A percentile compares a stretch with the other conserved stretches of the same genome.
phyloP scores from a whole-genome alignment of 2,329 filamentous ascomycete genomes.

The Raffaelea arxii region DNA sequence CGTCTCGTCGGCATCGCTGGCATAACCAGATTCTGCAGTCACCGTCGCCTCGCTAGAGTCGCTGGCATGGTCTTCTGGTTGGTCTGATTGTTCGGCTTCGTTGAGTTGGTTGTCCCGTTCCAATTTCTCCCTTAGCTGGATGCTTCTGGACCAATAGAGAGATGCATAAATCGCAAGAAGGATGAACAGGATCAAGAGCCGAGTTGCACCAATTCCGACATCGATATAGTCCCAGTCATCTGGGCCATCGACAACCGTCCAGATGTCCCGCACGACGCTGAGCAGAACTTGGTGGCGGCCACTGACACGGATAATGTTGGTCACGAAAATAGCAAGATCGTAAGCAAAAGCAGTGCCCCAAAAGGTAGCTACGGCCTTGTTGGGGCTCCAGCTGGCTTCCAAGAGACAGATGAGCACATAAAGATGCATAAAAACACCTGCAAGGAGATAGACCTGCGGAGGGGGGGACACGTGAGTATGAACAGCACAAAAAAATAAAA shows the following conservation, averaged over 20 bases:
- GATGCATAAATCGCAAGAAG: conserved; percentile 46
- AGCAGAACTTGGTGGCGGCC: conserved; percentile 26
- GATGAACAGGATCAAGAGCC: conserved; percentile 48
- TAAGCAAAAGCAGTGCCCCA: conserved; percentile 67
- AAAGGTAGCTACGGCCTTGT: conserved; percentile 65
- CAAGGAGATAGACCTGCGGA: conserved; percentile 12
- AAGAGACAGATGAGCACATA: conserved; percentile 39
- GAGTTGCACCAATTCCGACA: conserved; percentile 55
- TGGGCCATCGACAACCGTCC: conserved; percentile 24
- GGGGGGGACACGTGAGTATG: background rate
- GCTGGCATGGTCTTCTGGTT: background rate
- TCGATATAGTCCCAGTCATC: conserved; percentile 53
- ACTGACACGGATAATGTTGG: conserved; percentile 60
- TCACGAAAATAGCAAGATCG: conserved; percentile 62
- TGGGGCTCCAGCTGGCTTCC: conserved; percentile 68
- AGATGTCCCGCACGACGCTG: conserved; percentile 25
- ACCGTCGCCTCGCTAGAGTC: conserved; percentile 11
- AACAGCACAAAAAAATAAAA: background rate
- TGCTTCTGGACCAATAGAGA: conserved; percentile 30
- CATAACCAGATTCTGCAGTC: background rate
- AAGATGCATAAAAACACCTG: conserved; percentile 12
- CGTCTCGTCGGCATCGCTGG: conserved; percentile 35
- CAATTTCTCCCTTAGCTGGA: conserved; percentile 29
- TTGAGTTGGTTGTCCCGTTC: conserved; percentile 29
- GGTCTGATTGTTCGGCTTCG: conserved; percentile 13